phyloP scores from a whole-genome alignment of 768 basidiomycete genomes.

The Hygrocybe coccinea region DNA sequence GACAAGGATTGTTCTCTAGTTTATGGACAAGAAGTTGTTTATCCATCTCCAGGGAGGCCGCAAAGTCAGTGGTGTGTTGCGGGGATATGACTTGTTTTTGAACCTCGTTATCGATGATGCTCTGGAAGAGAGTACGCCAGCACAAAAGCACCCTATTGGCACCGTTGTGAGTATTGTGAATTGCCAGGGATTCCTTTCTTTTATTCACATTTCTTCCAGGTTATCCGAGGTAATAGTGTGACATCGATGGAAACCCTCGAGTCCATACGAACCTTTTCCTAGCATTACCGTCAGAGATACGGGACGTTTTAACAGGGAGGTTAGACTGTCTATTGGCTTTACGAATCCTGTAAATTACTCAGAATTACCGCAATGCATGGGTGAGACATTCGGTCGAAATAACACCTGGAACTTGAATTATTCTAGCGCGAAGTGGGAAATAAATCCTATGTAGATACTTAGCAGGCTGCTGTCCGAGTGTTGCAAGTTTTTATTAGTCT shows the following conservation, averaged over 20 bases:
- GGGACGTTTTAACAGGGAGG: too few relatives aligned
- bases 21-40: slow-evolving; percentile 98
- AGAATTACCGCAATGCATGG: too few relatives aligned
- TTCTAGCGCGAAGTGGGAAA: too few relatives aligned
- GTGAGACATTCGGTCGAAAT: too few relatives aligned
- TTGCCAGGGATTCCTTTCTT: slow-evolving; percentile 8
- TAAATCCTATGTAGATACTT: too few relatives aligned
- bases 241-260: slow-evolving; percentile 91
- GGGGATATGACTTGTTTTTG: slow-evolving; percentile 98
- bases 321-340: too few relatives aligned
- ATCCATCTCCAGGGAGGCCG: slow-evolving; percentile 91
- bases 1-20: slow-evolving; percentile 44
- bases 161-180: slow-evolving; percentile 66
- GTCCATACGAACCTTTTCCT: slow-evolving; percentile 36
- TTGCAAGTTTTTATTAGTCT: too few relatives aligned
- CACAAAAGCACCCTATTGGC: slow-evolving; percentile 85
- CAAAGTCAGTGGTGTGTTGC: slow-evolving; percentile 89
- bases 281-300: background rate
- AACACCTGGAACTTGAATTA: too few relatives aligned
- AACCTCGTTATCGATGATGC: slow-evolving; percentile 98
- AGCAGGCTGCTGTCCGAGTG: too few relatives aligned
- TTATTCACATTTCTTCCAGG: slow-evolving; percentile 43
- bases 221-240: slow-evolving; percentile 94
- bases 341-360: too few relatives aligned
- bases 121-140: slow-evolving; percentile 83